Percentiles rank a stretch among this genome's conserved stretches.
Conservation (phyloP, 202 grass and related monocot species). For the Panicum virgatum region DNA sequence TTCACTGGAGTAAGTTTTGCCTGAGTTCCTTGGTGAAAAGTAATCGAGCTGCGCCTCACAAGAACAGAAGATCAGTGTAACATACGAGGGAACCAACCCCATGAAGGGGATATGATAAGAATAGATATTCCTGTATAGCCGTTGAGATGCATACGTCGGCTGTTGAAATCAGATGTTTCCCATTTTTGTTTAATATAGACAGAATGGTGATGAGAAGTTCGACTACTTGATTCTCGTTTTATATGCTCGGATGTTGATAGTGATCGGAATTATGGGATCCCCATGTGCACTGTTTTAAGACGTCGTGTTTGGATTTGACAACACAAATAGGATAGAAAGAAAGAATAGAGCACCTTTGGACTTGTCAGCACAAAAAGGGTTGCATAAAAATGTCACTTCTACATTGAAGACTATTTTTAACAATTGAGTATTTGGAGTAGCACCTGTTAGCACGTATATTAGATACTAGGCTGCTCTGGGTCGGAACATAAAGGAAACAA, state of each 20-base stretch:
- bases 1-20: constrained; percentile 4
- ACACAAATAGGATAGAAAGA: not conserved
- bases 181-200: not conserved
- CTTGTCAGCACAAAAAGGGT: no score
- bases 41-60: not conserved
- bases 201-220: not conserved
- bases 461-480: no score
- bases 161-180: not conserved
- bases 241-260: not conserved
- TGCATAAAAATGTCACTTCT: no score
- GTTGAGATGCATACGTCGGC: not conserved
- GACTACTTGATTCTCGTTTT: not conserved
- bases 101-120: constrained; percentile 22
- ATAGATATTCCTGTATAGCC: constrained; percentile 29
- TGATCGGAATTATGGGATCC: not conserved
- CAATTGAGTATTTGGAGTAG: no score
- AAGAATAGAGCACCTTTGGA: no score
- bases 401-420: no score
- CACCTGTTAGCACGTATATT: no score
- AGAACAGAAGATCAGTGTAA: constrained; percentile 24
- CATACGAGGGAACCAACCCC: constrained; percentile 8
- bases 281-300: no score
- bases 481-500: no score
- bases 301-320: not conserved
- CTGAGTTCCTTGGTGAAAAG: constrained; percentile 3